Evolutionary conservation across 768 basidiomycete genomes (phyloP), one percentile per base, ranked within the genome.

Genomic region (Saitozyma podzolica): DNA sequence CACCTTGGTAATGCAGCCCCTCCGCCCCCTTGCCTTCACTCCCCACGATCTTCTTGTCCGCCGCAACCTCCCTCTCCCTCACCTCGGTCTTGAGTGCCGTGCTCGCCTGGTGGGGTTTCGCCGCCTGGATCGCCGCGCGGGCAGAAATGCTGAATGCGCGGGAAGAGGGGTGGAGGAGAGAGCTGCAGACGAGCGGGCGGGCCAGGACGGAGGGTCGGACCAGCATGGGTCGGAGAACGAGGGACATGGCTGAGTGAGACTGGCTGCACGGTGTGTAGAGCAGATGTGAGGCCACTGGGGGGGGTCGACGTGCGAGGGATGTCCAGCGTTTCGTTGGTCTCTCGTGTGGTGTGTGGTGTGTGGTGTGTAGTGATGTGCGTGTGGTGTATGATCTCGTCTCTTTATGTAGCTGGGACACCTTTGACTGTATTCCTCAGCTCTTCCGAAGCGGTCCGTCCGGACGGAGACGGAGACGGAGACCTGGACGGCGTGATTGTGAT

Each of bases 1-100:
- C 45, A 78, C 78, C 76, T 54, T 72, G 72, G 59, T 74, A 78
- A 65, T 79, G 78, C 9, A 66, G 63, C 1, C 78, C 78, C 56
- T 79, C 78, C 3, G 65, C 59, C 7, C 70, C 72, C 50, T 72
- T 75, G 37, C 58, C 63, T 39, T 64, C 61, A 9, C 56, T 60
- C 4, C 74, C 74, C 7, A 72, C 72, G 11, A 70, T 62, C 39
- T 55, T 60, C 16, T 50, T 55, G 40, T 17, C 58, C 19, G 47
- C 20, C 17, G 54, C 37, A 37, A 65, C 62, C 56, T 77, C 75
- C 10, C 61, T 40, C 43, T 71, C 40, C 40, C 59, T 65, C 8
- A 73, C 66, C 6, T 68, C 68, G 13, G 62, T 40, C 50, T 64
- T 52, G 2, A 76, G 51, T 0, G 74, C 72, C 40, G 70, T 66